Percentiles rank a stretch among this genome's conserved stretches.
These are phyloP conservation scores for Kazachstania africana DNA, from an alignment of 805 yeast species.

Conservation along the genomic window DNA sequence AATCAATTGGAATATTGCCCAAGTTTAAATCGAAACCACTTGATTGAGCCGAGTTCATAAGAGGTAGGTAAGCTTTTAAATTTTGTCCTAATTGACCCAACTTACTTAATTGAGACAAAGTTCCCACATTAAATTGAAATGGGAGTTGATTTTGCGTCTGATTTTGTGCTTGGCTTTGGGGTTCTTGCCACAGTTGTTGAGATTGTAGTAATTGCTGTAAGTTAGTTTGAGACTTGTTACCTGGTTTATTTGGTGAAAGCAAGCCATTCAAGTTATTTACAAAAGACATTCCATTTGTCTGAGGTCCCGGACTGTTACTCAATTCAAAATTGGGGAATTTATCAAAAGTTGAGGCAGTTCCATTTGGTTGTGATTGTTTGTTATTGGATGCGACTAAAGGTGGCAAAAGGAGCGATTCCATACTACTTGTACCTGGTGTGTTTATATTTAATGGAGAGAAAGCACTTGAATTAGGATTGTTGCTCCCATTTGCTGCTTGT, in stretches of 20 bases:
- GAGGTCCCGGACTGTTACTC: constrained; percentile 3
- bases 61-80: constrained; percentile 2
- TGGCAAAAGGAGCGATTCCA: too few relatives aligned
- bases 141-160: too few relatives aligned
- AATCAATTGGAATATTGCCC: constrained; percentile 22
- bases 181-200: not conserved
- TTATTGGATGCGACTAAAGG: too few relatives aligned
- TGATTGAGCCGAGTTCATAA: not conserved
- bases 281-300: constrained; percentile 7
- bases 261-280: constrained; percentile 5
- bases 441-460: too few relatives aligned
- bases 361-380: too few relatives aligned
- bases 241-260: constrained; percentile 8
- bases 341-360: not conserved
- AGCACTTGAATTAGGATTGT: too few relatives aligned
- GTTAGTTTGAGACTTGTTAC: not conserved
- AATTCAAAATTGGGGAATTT: not conserved
- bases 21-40: constrained; percentile 15
- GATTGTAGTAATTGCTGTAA: not conserved
- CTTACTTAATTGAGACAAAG: constrained; percentile 1
- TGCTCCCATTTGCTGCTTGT: too few relatives aligned
- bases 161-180: too few relatives aligned
- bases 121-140: too few relatives aligned
- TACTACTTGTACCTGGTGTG: too few relatives aligned
- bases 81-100: constrained; percentile 1